Conservation (phyloP, 73 alveolate genomes). For the Tetrahymena malaccensis region DNA sequence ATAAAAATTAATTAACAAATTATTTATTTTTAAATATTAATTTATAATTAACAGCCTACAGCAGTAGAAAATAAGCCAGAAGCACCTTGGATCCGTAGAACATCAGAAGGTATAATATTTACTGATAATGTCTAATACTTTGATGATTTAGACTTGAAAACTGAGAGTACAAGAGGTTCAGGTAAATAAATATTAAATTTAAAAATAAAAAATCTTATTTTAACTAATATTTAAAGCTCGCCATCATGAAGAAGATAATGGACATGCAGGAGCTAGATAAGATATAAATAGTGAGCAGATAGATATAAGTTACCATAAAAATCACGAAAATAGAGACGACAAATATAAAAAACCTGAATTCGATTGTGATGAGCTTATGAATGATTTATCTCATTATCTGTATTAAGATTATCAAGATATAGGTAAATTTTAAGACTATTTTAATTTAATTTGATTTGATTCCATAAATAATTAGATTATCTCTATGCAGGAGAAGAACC, state of each 20-base stretch:
- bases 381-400: background rate
- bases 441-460: background rate
- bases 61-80: slow-evolving; percentile 42
- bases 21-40: background rate
- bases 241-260: background rate
- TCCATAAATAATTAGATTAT: background rate
- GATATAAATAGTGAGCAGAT: background rate
- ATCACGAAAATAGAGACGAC: background rate
- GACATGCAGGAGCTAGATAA: background rate
- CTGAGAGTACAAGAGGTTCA: background rate
- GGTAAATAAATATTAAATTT: background rate
- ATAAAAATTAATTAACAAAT: background rate
- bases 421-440: background rate
- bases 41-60: slow-evolving; percentile 4
- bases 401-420: background rate
- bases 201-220: background rate
- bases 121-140: slow-evolving; percentile 29
- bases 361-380: background rate
- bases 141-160: slow-evolving; percentile 28
- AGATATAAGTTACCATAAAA: background rate
- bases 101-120: slow-evolving; percentile 38
- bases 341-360: background rate
- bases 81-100: slow-evolving; percentile 43
- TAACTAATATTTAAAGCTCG: background rate
- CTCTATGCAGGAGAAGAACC: background rate